Conservation (phyloP, 225 moss, liverwort and hornwort species). For the Antitrichia curtipendula region DNA sequence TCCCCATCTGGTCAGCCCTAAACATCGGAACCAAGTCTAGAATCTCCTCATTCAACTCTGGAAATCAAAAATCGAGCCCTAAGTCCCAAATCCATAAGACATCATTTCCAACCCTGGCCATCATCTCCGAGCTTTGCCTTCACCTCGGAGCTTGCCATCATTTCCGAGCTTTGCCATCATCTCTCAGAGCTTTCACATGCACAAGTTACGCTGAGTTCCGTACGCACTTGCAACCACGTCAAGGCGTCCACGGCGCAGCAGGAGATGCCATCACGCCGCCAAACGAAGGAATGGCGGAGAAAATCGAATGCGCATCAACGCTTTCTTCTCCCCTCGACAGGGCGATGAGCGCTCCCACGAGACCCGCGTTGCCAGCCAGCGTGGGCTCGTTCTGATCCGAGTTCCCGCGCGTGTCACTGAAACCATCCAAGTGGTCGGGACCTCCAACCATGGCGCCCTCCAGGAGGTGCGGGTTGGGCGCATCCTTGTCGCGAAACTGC, state of each 20-base stretch:
- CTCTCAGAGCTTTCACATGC: too few relatives aligned
- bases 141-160: too few relatives aligned
- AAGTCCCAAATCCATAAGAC: too few relatives aligned
- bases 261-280: conserved; percentile 26
- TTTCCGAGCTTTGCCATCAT: too few relatives aligned
- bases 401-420: conserved; percentile 42
- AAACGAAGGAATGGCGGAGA: conserved; percentile 29
- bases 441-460: conserved; percentile 86
- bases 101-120: too few relatives aligned
- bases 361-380: conserved; percentile 69
- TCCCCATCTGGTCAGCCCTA: neutral
- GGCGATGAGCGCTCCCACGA: conserved; percentile 58
- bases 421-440: conserved; percentile 38
- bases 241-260: conserved; percentile 33
- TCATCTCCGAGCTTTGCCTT: too few relatives aligned
- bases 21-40: neutral
- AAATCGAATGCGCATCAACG: conserved; percentile 40
- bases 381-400: conserved; percentile 70
- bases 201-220: neutral
- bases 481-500: conserved; percentile 16
- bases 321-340: conserved; percentile 1
- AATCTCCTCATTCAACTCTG: neutral
- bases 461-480: conserved; percentile 34
- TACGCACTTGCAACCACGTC: neutral
- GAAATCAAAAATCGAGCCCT: neutral